Evolutionary conservation across 371 early-diverging fungal species (phyloP), one percentile per base, ranked within the genome.

Genomic region (Blastocladiella emersonii): DNA sequence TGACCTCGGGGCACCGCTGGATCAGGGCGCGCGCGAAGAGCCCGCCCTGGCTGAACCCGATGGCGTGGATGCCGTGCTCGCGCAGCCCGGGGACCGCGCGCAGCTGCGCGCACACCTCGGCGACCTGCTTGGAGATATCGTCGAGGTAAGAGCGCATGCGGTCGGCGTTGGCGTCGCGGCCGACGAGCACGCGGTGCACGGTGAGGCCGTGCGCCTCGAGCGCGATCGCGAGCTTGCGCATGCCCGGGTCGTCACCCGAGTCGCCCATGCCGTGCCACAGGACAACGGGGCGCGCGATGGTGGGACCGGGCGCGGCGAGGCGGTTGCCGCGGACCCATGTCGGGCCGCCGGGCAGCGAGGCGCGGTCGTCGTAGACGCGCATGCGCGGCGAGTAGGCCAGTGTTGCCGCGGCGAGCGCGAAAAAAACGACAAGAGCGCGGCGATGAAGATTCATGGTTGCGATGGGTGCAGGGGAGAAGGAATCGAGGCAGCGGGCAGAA

Each of bases 31-130:
- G 73, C 39, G 74, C 56, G 56, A 87, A 85, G 62, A 82, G 74
- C 3, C 87, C 87, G 45, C 86, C 87, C 70, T 95, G 96, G 6
- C 93, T 93, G 73, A 96, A 93, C n/a, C 97, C 97, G 61, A 96
- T 75, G 34, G 90, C 88, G 71, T 95, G 88, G 72, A 90, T 92
- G 0, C 92, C 93, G 56, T 74, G 62, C 30, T 68, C 34, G 13
- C 39, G 7, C 39, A 37, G 39, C 59, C 83, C 78, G 6, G 64
- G 64, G 36, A 62, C 64, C 8, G 56, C 57, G 3, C 56, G 53
- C 23, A 78, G 63, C 19, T 68, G 32, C 32, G 57, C 62, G 65
- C 79, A 78, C 6, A 70, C 75, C 48, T 70, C 49, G 6, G 70
- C 69, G 49, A 77, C 61, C 25, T 57, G 57, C 10, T 21, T 10